Base-by-base conservation (phyloP, 225 moss, liverwort and hornwort genomes). In the Rhytidiadelphus loreus region DNA sequence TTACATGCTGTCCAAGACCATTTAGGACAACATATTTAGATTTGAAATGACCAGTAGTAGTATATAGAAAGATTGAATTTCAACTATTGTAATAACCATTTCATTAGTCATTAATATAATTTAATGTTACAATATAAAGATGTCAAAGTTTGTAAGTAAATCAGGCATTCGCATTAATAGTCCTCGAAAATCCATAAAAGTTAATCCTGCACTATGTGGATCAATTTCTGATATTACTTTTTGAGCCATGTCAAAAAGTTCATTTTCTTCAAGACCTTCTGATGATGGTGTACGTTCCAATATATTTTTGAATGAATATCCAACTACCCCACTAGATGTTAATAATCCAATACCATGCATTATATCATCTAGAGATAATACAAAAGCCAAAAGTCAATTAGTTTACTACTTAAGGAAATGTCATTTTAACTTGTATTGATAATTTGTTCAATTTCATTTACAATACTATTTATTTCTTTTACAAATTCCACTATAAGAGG, bases 161-260 rank as follows among this genome's bases (percentile, higher is more conserved):
- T 99, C 98, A 17, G 97, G 98, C 97, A 97, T 99, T 21, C 95
- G 89, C 90, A 95, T 94, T 16, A 99, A 89, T 84, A 99, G 91
- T 33, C 95, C 93, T 12, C 96, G 88, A 87, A 99, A 99, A 57
- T 99, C 96, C 90, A 94, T 96, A 68, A 95, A 99, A 33, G 91
- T 91, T 43, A 99, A 76, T 6, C 98, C 96, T 83, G 94, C 93
- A 17, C 91, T 93, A 15, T 89, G 85, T 0, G 95, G 94, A 86
- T 97, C 96, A 35, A 90, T 91, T 91, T 99, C 98, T 77, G 85
- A 92, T 48, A 90, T 61, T 37, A 99, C 93, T 86, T 93, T 94
- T 24, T 86, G 86, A 24, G 96, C 96, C 62, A 97, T 78, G 16
- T 87, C 90, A 69, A 89, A 89, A 86, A 97, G 91, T 14, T 99